Evolutionary conservation across 1,284 basidiomycete species (phyloP).

Genomic region (Hymenochaete sp.): DNA sequence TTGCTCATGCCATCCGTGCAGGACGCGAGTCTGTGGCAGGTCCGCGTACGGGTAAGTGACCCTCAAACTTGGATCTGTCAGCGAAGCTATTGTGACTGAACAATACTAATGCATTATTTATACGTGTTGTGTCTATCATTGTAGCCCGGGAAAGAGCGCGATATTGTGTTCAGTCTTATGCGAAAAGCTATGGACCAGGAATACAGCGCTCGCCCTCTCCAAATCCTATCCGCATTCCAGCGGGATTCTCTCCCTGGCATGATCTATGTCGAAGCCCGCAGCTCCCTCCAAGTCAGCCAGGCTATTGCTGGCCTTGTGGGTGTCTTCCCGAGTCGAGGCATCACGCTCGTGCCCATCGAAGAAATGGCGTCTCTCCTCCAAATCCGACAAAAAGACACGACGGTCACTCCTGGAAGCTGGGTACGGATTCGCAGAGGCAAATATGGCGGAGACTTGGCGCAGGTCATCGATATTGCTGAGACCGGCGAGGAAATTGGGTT

Average conservation of each 20-base stretch:
- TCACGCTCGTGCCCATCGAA: conserved; percentile 88
- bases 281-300: conserved; percentile 77
- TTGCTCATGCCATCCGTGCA: conserved; percentile 94
- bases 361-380: conserved; percentile 97
- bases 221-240: conserved; percentile 89
- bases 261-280: conserved; percentile 93
- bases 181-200: conserved; percentile 82
- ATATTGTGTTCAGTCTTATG: conserved; percentile 91
- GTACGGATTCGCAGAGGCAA: conserved; percentile 92
- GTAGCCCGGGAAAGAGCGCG: conserved; percentile 84
- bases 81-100: conserved; percentile 11
- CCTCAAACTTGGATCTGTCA: neutral
- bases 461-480: conserved; percentile 88
- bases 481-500: conserved; percentile 92
- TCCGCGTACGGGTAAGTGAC: conserved; percentile 77
- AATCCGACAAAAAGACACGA: conserved; percentile 90
- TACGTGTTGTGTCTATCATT: too few species aligned
- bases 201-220: conserved; percentile 67
- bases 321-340: conserved; percentile 75
- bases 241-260: conserved; percentile 92
- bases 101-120: too few species aligned
- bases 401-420: conserved; percentile 85
- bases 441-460: conserved; percentile 91
- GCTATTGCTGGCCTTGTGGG: conserved; percentile 90
- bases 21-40: conserved; percentile 93